Evolutionary conservation across 768 basidiomycete genomes (phyloP).

Genomic region (Tylopilus vinaceipallidus): DNA sequence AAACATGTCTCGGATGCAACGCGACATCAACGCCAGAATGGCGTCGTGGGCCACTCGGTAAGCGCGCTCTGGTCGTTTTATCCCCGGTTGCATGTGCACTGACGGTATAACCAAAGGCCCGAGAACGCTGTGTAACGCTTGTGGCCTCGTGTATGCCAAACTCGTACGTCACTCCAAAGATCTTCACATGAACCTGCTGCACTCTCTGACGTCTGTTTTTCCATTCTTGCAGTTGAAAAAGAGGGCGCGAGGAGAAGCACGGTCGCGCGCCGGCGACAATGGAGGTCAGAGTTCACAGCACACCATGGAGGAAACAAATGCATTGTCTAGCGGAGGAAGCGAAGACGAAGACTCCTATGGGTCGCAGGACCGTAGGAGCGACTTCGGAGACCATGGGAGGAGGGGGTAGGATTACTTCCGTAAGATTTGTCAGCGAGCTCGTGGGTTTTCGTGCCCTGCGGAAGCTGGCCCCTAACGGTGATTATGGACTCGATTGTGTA

Average conservation of each 20-base stretch:
- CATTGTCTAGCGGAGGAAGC: constrained; percentile 30
- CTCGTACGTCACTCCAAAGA: constrained; percentile 52
- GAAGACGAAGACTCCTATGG: constrained; percentile 35
- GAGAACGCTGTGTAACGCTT: constrained; percentile 82
- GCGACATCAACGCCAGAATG: constrained; percentile 88
- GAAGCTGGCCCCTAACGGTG: constrained; percentile 11
- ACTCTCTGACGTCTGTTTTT: constrained; percentile 22
- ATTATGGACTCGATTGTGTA: constrained; percentile 21
- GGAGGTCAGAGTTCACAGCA: constrained; percentile 32
- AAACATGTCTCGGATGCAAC: constrained; percentile 77
- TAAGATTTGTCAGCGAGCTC: constrained; percentile 19
- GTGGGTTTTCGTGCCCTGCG: constrained; percentile 20
- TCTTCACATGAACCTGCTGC: constrained; percentile 15
- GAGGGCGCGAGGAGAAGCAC: constrained; percentile 33
- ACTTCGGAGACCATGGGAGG: constrained; percentile 35
- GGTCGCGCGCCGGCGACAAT: constrained; percentile 26
- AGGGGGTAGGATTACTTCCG: constrained; percentile 26
- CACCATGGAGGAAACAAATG: constrained; percentile 24
- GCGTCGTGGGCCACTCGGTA: constrained; percentile 81
- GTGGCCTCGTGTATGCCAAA: constrained; percentile 85
- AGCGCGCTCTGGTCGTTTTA: constrained; percentile 27
- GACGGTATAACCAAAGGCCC: constrained; percentile 51
- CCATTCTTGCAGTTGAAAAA: constrained; percentile 29
- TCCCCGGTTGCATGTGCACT: constrained; percentile 23
- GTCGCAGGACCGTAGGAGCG: constrained; percentile 35